Evolutionary conservation across 768 basidiomycete species (phyloP).

Genomic region (Podaxis pistillaris): DNA sequence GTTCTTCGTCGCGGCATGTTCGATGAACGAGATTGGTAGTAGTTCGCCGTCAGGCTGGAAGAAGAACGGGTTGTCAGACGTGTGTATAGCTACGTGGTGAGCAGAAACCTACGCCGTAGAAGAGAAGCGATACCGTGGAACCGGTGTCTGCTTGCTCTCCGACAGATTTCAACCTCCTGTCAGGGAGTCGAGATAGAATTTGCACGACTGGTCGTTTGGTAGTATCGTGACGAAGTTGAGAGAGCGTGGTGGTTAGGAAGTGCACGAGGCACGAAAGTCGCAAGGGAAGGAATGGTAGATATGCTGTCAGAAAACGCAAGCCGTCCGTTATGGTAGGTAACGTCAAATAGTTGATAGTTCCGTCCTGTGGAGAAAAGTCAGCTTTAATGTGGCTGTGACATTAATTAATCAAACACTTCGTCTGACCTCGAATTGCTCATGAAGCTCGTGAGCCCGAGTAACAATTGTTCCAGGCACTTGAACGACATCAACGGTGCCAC

Average conservation of each 20-base stretch:
- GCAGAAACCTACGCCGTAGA: slow-evolving; percentile 52
- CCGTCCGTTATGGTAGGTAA: slow-evolving; percentile 79
- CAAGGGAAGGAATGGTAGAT: slow-evolving; percentile 76
- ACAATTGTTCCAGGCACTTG: slow-evolving; percentile 76
- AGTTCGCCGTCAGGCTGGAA: slow-evolving; percentile 61
- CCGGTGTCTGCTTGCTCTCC: slow-evolving; percentile 69
- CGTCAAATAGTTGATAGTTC: slow-evolving; percentile 80
- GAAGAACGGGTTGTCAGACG: slow-evolving; percentile 4
- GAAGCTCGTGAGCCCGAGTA: slow-evolving; percentile 53
- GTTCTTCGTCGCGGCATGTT: slow-evolving; percentile 60
- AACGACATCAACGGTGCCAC: slow-evolving; percentile 79
- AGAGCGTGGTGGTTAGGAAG: slow-evolving; percentile 56
- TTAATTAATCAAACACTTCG: background rate
- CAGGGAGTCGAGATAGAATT: slow-evolving; percentile 64
- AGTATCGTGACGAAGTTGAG: slow-evolving; percentile 57
- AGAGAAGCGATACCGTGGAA: slow-evolving; percentile 60
- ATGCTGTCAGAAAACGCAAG: slow-evolving; percentile 72
- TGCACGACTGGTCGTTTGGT: slow-evolving; percentile 60
- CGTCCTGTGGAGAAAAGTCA: slow-evolving; percentile 51
- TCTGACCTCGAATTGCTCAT: slow-evolving; percentile 78
- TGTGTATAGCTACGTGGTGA: background rate
- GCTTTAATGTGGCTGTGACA: background rate
- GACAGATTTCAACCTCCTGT: slow-evolving; percentile 48
- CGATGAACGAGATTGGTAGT: slow-evolving; percentile 72
- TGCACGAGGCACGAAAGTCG: slow-evolving; percentile 70